phyloP scores from a whole-genome alignment of 331 rosid species.

The Prunus yedoensis region DNA sequence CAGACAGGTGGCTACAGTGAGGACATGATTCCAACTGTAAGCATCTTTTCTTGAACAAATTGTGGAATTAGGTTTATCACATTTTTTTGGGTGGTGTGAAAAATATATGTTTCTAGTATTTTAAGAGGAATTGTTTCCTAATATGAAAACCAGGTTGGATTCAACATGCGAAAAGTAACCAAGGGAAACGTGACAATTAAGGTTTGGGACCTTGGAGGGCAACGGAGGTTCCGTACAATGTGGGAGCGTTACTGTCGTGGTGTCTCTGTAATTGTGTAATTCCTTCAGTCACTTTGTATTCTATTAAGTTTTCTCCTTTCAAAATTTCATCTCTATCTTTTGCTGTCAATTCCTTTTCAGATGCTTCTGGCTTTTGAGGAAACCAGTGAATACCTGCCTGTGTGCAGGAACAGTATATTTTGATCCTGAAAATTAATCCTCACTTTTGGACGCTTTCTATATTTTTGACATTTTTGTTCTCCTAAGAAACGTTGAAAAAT shows the following conservation, averaged over 20 bases:
- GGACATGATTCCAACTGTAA: constrained; percentile 98
- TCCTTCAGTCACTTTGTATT: constrained; percentile 25
- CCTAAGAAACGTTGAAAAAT: neutral
- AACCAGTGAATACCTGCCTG: neutral
- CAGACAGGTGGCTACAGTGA: constrained; percentile 92
- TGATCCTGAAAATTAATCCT: neutral
- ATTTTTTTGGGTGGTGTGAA: neutral
- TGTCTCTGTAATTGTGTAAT: constrained; percentile 86
- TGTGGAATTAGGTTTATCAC: neutral
- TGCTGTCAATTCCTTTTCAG: neutral
- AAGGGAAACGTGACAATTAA: constrained; percentile 87
- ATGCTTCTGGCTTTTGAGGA: constrained; percentile 6
- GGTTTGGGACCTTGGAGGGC: constrained; percentile 99
- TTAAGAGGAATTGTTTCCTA: neutral
- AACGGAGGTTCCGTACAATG: constrained; percentile 86
- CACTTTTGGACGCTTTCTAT: neutral
- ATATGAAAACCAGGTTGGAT: constrained; percentile 60
- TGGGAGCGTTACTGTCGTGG: constrained; percentile 99
- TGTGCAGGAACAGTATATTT: neutral
- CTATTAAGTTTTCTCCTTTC: constrained; percentile 6
- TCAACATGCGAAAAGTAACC: constrained; percentile 87
- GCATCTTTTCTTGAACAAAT: constrained; percentile 30
- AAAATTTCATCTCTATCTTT: neutral
- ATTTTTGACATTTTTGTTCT: neutral
- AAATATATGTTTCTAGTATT: neutral